These are phyloP conservation scores for Coniosporium tulheliwenetii DNA, from an alignment of 2,329 filamentous ascomycete genomes.

Conservation along the genomic window DNA sequence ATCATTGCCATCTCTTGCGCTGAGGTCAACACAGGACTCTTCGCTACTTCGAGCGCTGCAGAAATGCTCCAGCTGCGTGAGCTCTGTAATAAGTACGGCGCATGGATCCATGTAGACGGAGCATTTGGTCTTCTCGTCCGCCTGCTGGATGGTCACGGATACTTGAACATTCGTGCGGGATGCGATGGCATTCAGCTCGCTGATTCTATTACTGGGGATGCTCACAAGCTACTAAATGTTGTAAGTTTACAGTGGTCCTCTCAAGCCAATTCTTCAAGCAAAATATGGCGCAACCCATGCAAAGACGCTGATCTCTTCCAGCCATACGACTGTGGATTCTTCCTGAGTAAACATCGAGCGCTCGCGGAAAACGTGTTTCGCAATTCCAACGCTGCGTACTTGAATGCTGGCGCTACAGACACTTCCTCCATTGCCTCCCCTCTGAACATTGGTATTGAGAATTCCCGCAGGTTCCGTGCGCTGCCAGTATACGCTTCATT, in stretches of 20 bases:
- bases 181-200: conserved; percentile 58
- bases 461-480: conserved; percentile 79
- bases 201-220: conserved; percentile 76
- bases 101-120: conserved; percentile 86
- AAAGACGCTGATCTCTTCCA: too few species aligned
- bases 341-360: conserved; percentile 53
- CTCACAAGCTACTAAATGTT: conserved; percentile 86
- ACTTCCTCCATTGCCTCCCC: conserved; percentile 52
- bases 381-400: conserved; percentile 77
- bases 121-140: conserved; percentile 78
- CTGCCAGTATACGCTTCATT: conserved; percentile 78
- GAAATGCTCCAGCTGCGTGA: conserved; percentile 49
- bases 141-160: conserved; percentile 44
- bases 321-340: conserved; percentile 87
- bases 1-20: conserved; percentile 72
- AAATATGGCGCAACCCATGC: too few species aligned
- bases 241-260: background rate
- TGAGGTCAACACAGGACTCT: conserved; percentile 82
- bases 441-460: conserved; percentile 76
- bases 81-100: conserved; percentile 55
- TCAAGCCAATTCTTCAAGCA: conserved; percentile 11
- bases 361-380: conserved; percentile 51
- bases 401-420: conserved; percentile 27
- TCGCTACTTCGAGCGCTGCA: conserved; percentile 42
- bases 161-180: conserved; percentile 35